These are phyloP conservation scores for Quercus robur DNA, from an alignment of 306 rosid species.

Conservation along the genomic window DNA sequence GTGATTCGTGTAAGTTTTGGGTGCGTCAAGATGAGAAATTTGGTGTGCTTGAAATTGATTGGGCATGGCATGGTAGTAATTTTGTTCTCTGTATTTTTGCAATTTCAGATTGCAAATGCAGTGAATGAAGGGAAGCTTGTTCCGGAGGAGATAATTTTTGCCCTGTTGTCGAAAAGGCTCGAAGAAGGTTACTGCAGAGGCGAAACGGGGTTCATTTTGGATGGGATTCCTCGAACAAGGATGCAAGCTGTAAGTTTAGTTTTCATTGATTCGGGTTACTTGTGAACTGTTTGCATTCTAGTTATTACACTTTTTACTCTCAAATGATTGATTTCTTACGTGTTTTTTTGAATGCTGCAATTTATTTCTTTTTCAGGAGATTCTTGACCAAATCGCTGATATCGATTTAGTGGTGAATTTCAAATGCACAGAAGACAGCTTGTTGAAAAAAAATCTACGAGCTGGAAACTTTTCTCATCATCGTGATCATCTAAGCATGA, in stretches of 20 bases:
- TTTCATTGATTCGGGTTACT: not conserved
- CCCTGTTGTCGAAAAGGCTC: constrained; percentile 63
- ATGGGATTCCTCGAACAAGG: constrained; percentile 90
- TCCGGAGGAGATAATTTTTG: constrained; percentile 69
- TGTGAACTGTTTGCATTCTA: not conserved
- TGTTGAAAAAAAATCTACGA: constrained; percentile 46
- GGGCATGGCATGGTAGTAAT: not conserved
- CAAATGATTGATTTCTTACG: not conserved
- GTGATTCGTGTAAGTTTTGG: too few relatives aligned
- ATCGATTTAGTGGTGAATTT: constrained; percentile 88
- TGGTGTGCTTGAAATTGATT: not conserved
- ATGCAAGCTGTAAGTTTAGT: constrained; percentile 76
- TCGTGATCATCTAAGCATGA: constrained; percentile 38
- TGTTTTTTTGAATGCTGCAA: not conserved
- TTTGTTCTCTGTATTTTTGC: not conserved
- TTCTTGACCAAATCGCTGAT: constrained; percentile 64
- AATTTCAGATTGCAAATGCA: constrained; percentile 70
- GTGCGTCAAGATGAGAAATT: not conserved
- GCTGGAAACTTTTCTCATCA: constrained; percentile 36
- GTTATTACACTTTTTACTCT: not conserved
- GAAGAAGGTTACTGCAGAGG: constrained; percentile 84
- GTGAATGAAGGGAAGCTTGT: constrained; percentile 76
- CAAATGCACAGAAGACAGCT: constrained; percentile 52
- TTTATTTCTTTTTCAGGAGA: constrained; percentile 45
- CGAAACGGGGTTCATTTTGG: constrained; percentile 90